phyloP scores from a whole-genome alignment of 73 alveolate genomes.

The Tetrahymena thermophila region DNA sequence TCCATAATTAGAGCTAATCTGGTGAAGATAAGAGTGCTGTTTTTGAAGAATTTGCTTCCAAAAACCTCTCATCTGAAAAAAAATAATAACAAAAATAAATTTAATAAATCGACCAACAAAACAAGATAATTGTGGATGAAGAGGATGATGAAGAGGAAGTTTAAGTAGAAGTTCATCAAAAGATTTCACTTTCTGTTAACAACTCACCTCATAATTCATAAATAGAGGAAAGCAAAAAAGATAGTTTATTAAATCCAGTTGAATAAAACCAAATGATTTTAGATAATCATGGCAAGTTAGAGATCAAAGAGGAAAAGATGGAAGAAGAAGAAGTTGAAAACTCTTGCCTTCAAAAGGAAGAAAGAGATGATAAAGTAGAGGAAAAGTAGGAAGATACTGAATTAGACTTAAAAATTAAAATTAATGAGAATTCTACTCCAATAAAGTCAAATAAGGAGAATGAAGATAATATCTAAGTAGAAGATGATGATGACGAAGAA shows the following conservation, averaged over 20 bases:
- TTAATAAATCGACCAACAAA: neutral
- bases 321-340: neutral
- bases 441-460: neutral
- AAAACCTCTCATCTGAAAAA: neutral
- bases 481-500: neutral
- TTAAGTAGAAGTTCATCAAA: neutral
- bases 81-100: too few species aligned
- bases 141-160: neutral
- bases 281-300: neutral
- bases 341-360: neutral
- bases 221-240: neutral
- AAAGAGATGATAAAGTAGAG: neutral
- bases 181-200: neutral
- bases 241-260: neutral
- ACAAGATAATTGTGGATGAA: neutral
- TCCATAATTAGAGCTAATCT: neutral
- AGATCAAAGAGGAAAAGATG: neutral
- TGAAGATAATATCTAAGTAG: neutral
- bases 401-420: neutral
- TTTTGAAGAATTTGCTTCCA: neutral
- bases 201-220: neutral
- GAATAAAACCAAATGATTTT: neutral
- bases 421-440: neutral
- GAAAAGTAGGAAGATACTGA: neutral
- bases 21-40: neutral